Base-by-base conservation (phyloP, 768 basidiomycete genomes). In the Lactifluus subvellereus region DNA sequence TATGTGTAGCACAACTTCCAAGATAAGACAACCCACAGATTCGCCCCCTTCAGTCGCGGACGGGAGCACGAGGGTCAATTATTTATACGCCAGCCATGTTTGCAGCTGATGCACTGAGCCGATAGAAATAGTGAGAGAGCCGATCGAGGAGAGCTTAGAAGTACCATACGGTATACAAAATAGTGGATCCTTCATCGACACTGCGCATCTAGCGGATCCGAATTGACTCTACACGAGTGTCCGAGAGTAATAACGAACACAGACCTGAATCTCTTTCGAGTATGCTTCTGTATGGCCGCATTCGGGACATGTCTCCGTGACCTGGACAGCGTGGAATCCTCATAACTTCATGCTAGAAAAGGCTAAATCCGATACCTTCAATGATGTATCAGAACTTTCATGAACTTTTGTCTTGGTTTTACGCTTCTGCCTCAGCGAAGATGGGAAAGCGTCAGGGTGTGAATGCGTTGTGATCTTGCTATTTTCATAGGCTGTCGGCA, bases 401-500 rank as follows among this genome's bases (percentile, higher is more conserved):
- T 91, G 89, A 18, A 78, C 75, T 71, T 91, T 91, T 10, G 91
- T 94, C 73, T 92, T 87, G 0, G 93, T 97, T 74, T 95, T 92
- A 60, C 90, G 80, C 69, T 92, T 92, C 68, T 95, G 91, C 69
- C 88, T 78, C 63, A 98, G 74, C 0, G 87, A 82, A 32, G 92
- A 94, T 0, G 97, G 96, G 73, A 98, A 98, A 3, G 97, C 96
- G 59, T 94, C 91, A 0, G 94, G 90, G 66, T 94, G 90, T 8
- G 95, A 97, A 30, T 84, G 86, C 0, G 97, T 98, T 57, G 86
- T 85, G 54, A 95, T 93, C 66, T 89, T 84, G 33, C 87, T 88
- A 74, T 93, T 90, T 69, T 98, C 94, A 72, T 96, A 98, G 3
- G 93, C 94, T 97, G 68, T 22, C 33, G 47, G 30, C 30, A 40